Conservation (phyloP, 805 yeast genomes). For the Lipomyces mesembrius region DNA sequence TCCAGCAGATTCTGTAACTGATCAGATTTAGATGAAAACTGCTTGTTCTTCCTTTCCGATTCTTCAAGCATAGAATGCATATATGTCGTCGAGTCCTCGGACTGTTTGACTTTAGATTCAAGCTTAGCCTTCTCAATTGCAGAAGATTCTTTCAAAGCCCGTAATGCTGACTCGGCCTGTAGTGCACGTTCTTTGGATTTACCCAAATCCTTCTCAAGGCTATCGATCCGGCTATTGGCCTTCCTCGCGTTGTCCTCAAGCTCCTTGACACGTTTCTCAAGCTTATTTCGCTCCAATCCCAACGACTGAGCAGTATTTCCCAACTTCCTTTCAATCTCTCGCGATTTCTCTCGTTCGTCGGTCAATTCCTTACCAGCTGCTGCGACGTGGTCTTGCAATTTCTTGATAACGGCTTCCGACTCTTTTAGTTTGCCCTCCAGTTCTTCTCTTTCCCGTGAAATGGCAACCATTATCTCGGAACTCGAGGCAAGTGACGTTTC, state of each 20-base stretch:
- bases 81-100: slow-evolving; percentile 38
- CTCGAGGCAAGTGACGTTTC: slow-evolving; percentile 6
- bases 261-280: slow-evolving; percentile 38
- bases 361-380: slow-evolving; percentile 21
- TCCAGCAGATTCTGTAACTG: slow-evolving; percentile 37
- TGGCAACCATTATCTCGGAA: not conserved
- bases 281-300: slow-evolving; percentile 42
- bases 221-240: slow-evolving; percentile 41
- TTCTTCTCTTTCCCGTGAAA: slow-evolving; percentile 13
- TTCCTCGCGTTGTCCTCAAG: slow-evolving; percentile 49
- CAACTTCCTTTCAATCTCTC: slow-evolving; percentile 17
- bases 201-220: slow-evolving; percentile 46
- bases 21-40: slow-evolving; percentile 5
- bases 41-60: slow-evolving; percentile 33
- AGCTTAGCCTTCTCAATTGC: slow-evolving; percentile 24
- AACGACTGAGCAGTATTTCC: slow-evolving; percentile 38
- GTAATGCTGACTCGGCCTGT: slow-evolving; percentile 25
- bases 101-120: slow-evolving; percentile 28
- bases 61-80: slow-evolving; percentile 26
- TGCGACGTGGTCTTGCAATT: slow-evolving; percentile 18
- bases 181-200: slow-evolving; percentile 26
- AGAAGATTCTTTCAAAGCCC: slow-evolving; percentile 14
- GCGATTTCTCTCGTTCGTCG: slow-evolving; percentile 26
- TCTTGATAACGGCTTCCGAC: slow-evolving; percentile 8
- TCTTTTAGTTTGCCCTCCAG: slow-evolving; percentile 15